A percentile compares a stretch with the other conserved stretches of the same genome.
These are phyloP conservation scores for Inga oerstediana DNA, from an alignment of 306 rosid genomes.

Conservation along the genomic window DNA sequence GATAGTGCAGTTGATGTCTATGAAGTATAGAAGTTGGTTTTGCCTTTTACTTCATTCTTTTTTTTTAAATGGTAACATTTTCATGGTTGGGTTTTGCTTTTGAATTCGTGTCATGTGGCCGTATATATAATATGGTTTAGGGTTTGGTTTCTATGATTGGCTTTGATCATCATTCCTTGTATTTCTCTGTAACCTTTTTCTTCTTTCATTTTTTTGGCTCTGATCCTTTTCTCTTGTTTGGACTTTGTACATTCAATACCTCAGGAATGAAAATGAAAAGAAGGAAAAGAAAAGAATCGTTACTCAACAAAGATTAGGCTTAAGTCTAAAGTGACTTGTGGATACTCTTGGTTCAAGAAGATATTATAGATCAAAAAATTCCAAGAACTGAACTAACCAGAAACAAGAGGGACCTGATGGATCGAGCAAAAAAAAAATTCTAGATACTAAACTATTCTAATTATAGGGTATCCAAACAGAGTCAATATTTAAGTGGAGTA, in stretches of 20 bases:
- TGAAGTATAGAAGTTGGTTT: slow-evolving; percentile 63
- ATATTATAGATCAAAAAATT: too few relatives aligned
- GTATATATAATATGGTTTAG: neutral
- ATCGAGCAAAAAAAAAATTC: neutral
- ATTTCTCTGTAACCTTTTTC: slow-evolving; percentile 32
- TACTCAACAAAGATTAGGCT: neutral
- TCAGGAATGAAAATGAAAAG: slow-evolving; percentile 40
- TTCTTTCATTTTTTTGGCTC: neutral
- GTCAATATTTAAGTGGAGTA: too few relatives aligned
- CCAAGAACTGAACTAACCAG: neutral
- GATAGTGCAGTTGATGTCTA: slow-evolving; percentile 74
- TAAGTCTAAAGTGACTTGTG: too few relatives aligned
- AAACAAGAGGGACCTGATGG: neutral
- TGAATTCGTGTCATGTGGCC: slow-evolving; percentile 30
- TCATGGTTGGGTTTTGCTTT: slow-evolving; percentile 30
- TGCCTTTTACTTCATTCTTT: slow-evolving; percentile 9
- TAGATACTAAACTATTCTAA: too few relatives aligned
- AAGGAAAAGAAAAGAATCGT: slow-evolving; percentile 4
- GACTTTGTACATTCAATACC: slow-evolving; percentile 45
- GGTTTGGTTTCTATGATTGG: slow-evolving; percentile 17
- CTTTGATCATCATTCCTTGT: slow-evolving; percentile 40
- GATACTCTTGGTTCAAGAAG: too few relatives aligned
- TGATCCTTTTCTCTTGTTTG: slow-evolving; percentile 34
- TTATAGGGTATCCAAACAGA: too few relatives aligned
- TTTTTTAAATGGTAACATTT: neutral